A percentile compares a stretch with the other conserved stretches of the same genome.
Conservation (phyloP, 2,329 filamentous ascomycete species). For the Paracoccidioides brasiliensis region DNA sequence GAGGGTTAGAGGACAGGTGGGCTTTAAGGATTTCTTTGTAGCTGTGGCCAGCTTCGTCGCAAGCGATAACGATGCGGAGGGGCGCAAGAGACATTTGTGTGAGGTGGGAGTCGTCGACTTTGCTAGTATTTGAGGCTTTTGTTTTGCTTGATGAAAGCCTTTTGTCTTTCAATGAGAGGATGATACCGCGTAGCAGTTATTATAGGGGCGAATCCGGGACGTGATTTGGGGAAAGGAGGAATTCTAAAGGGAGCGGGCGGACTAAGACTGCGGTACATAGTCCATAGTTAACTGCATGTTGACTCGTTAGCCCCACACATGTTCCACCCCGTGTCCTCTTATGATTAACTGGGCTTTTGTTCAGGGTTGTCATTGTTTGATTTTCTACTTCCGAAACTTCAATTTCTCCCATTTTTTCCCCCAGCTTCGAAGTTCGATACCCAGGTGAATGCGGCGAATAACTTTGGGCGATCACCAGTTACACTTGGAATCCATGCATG, state of each 20-base stretch:
- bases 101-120: background rate
- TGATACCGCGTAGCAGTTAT: background rate
- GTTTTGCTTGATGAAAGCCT: background rate
- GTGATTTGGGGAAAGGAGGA: too few species aligned
- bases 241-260: too few species aligned
- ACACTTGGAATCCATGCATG: background rate
- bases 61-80: conserved; percentile 50
- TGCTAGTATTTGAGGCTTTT: background rate
- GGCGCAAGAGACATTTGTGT: conserved; percentile 13
- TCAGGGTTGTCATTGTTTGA: too few species aligned
- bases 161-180: background rate
- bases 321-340: too few species aligned
- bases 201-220: too few species aligned
- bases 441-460: background rate
- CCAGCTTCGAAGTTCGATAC: background rate
- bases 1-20: conserved; percentile 53
- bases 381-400: too few species aligned
- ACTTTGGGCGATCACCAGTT: too few species aligned
- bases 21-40: conserved; percentile 71
- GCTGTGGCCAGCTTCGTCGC: conserved; percentile 58
- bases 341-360: too few species aligned
- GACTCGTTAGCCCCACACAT: too few species aligned
- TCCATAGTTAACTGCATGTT: too few species aligned
- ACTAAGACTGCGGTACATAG: too few species aligned
- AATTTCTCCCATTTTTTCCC: too few species aligned